These are phyloP conservation scores for Podila minutissima DNA, from an alignment of 192 early-diverging fungal genomes.

Conservation along the genomic window DNA sequence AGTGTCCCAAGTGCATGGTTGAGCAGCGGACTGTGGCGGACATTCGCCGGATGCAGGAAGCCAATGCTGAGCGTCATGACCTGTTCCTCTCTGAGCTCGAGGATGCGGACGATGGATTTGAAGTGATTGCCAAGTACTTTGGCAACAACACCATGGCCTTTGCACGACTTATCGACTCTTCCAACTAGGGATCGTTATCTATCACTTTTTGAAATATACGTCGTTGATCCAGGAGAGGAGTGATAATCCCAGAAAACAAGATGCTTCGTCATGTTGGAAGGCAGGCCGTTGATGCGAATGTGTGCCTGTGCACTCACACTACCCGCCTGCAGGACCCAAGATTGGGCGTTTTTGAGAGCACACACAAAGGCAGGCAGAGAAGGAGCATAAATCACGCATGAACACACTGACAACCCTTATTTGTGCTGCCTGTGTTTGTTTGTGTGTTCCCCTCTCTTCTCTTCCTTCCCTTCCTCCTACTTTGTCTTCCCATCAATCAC, in stretches of 20 bases:
- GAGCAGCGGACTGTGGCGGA: slow-evolving; percentile 88
- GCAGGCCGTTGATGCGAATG: too few relatives aligned
- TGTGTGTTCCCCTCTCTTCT: not conserved
- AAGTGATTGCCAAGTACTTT: slow-evolving; percentile 90
- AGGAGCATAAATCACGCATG: not conserved
- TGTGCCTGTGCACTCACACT: too few relatives aligned
- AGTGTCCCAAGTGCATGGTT: slow-evolving; percentile 85
- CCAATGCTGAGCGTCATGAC: slow-evolving; percentile 79
- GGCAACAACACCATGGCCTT: slow-evolving; percentile 84
- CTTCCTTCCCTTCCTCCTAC: not conserved
- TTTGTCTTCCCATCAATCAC: not conserved
- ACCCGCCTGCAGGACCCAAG: too few relatives aligned
- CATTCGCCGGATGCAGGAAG: slow-evolving; percentile 80
- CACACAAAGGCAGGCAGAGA: too few relatives aligned
- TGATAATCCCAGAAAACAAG: too few relatives aligned
- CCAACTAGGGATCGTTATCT: not conserved
- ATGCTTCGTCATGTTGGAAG: too few relatives aligned
- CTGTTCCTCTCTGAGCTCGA: slow-evolving; percentile 84
- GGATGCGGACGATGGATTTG: slow-evolving; percentile 85
- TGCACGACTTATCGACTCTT: slow-evolving; percentile 66
- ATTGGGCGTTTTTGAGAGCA: too few relatives aligned
- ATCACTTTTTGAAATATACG: not conserved
- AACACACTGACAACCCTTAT: too few relatives aligned
- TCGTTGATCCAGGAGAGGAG: too few relatives aligned
- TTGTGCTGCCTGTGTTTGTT: too few relatives aligned